Percentiles rank a stretch among this genome's conserved stretches.
Evolutionary conservation across 352 stramenopile genomes (phyloP).

Genomic region (Globisporangium paddicum): DNA sequence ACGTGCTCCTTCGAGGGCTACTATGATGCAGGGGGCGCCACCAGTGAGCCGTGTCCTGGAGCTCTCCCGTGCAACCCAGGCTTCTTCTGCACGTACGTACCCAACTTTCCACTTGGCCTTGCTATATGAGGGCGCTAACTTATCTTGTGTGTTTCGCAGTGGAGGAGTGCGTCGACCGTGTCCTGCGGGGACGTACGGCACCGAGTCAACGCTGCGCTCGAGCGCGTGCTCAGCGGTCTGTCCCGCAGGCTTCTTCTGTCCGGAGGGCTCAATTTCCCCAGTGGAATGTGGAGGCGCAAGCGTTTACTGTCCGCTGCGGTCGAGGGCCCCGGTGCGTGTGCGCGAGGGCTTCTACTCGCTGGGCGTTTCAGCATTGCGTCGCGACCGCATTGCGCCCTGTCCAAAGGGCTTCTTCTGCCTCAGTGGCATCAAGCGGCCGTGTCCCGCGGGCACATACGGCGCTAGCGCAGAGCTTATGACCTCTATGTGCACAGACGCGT

Average conservation of each 20-base stretch:
- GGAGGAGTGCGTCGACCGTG: slow-evolving; percentile 33
- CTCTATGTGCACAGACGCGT: slow-evolving; percentile 32
- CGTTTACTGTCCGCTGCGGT: slow-evolving; percentile 61
- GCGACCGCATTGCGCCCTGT: slow-evolving; percentile 37
- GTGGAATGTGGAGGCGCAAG: slow-evolving; percentile 37
- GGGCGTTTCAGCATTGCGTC: slow-evolving; percentile 17
- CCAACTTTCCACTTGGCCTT: background rate
- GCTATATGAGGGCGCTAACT: too few species aligned
- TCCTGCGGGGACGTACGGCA: slow-evolving; percentile 59
- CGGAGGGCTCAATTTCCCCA: slow-evolving; percentile 25
- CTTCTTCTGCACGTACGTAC: slow-evolving; percentile 59
- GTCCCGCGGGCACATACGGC: slow-evolving; percentile 53
- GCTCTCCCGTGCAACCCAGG: slow-evolving; percentile 33
- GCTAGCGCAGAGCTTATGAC: slow-evolving; percentile 19
- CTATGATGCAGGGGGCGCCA: slow-evolving; percentile 38
- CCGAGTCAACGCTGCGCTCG: slow-evolving; percentile 26
- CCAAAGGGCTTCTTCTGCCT: slow-evolving; percentile 55
- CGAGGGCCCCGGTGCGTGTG: slow-evolving; percentile 20
- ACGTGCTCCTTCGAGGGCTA: slow-evolving; percentile 46
- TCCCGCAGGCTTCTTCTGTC: slow-evolving; percentile 62
- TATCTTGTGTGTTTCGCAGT: slow-evolving; percentile 18
- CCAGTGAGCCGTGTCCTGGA: slow-evolving; percentile 33
- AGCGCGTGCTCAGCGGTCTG: slow-evolving; percentile 50
- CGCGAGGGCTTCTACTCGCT: slow-evolving; percentile 43
- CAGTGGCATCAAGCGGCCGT: slow-evolving; percentile 28